Base-by-base conservation (phyloP, 176 grass and related monocot genomes). In the Phoenix dactylifera region DNA sequence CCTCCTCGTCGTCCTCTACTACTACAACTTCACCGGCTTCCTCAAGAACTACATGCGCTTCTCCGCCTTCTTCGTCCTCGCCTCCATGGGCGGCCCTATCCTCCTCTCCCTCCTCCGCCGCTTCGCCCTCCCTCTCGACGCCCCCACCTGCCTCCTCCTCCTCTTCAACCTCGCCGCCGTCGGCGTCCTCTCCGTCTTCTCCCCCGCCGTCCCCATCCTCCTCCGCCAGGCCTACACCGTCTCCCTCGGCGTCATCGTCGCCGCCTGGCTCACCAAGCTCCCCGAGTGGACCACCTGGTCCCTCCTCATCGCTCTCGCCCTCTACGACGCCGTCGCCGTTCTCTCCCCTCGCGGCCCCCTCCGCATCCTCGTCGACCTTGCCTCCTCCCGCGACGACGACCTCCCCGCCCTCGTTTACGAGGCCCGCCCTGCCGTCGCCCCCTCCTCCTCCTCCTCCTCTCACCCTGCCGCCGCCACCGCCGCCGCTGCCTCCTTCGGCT, bases 271-370 rank as follows among this genome's bases (percentile, higher is more conserved):
- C 58, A 77, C 87, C 32, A 73, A 75, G 63, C 75, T 98, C 26
- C 87, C 93, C 0, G 93, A 98, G 55, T 98, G 93, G 93, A 98
- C 93, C 20, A 98, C 92, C 26, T 97, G 92, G 92, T 74, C 76
- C 32, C 83, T 97, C 55, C 92, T 97, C 23, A 44, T 97, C 54
- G 93, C 93, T 17, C 93, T 98, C 58, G 84, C 87, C 2, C 9
- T 86, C 1, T 98, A 98, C 15, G 93, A 98, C 66, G 76, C 92
- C 18, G 88, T 84, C 30, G 93, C 93, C 5, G 93, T 98, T 57
- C 84, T 98, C 49, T 80, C 83, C 5, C 87, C 93, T 1, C 66
- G 82, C 24, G 93, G 93, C 0, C 93, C 93, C 15, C 80, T 98
- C 53, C 72, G 93, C 62, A 88, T 98, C 63, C 87, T 98, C 68